phyloP scores from a whole-genome alignment of 2,329 filamentous ascomycete species.

The Cercospora canescens region DNA sequence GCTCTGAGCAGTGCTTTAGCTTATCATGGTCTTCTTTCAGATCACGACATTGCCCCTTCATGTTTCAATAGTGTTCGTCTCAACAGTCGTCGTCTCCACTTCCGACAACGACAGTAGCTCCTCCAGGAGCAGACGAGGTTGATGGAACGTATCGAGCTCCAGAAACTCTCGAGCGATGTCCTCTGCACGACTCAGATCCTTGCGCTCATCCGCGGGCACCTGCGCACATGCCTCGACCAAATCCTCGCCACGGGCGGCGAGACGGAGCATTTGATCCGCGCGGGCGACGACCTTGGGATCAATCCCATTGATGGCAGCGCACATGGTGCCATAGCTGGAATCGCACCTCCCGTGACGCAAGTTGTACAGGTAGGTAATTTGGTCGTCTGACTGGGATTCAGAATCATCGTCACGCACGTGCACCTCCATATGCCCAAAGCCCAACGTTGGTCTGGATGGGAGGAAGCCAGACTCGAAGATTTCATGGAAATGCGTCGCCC shows the following conservation, averaged over 20 bases:
- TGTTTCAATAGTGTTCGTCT: neutral
- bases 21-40: too few relatives aligned
- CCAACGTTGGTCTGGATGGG: conserved; percentile 49
- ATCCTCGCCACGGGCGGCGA: conserved; percentile 73
- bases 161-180: conserved; percentile 46
- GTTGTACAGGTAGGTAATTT: conserved; percentile 44
- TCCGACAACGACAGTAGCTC: conserved; percentile 36
- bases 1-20: too few relatives aligned
- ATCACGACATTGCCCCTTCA: neutral
- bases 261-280: conserved; percentile 69
- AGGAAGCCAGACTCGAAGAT: conserved; percentile 68
- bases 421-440: conserved; percentile 72
- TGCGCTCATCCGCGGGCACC: conserved; percentile 63
- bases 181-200: conserved; percentile 67
- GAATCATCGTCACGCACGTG: conserved; percentile 51
- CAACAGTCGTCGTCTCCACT: neutral
- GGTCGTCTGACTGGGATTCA: conserved; percentile 55
- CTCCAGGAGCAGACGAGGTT: conserved; percentile 40
- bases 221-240: conserved; percentile 70
- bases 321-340: conserved; percentile 81
- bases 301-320: conserved; percentile 85
- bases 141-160: conserved; percentile 36
- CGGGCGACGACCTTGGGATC: conserved; percentile 69
- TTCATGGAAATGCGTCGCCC: conserved; percentile 68
- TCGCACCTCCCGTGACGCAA: conserved; percentile 63